Base-by-base conservation (phyloP, 495 filamentous ascomycete genomes). In the Neurospora sp. region DNA sequence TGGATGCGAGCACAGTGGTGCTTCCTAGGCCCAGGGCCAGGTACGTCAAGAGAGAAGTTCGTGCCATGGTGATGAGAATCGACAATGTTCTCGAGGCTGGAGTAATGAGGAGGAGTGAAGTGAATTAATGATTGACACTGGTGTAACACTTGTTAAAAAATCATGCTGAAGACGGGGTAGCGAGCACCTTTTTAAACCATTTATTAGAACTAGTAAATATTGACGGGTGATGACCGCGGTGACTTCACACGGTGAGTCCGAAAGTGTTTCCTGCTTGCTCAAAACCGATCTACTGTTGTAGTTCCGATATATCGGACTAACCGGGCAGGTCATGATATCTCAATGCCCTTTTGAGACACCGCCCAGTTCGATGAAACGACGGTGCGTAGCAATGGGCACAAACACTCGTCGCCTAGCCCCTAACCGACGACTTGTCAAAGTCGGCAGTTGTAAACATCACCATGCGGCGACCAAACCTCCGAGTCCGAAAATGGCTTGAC, bases 21-120 rank as follows among this genome's bases (percentile, higher is more conserved):
- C 20, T 41, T 12, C 69, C 69, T n/a, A 75, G 27, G 70, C 46
- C 70, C 18, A 66, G 72, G 54, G 73, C 73, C 31, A 71, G 27
- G 18, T 35, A 66, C 54, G 54, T 66, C 54, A 66, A 18, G 54
- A 66, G 54, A 4, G 54, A 66, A 66, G 12, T 66, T 18, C 54
- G 54, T 8, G 31, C 54, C 54, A 66, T 66, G 27, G 27, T 66
- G 31, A 16, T 18, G 54, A 66, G 6, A 31, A 11, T 59, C 5
- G 5, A 59, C 48, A 7, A 14, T 66, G 12, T 18, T 66, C 0
- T 14, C 9, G 10, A 59, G 23, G 11, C 4, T 31, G 44, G 18
- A 11, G 7, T 48, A n/a, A 23, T 20, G 27, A 66, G 4, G 31
- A 66, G 31, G 54, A 66, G 54, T 66, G 27, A 31, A 35, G 23